Conservation (phyloP, 1,139 yeast species). For the Debaryomycetaceae sp. region DNA sequence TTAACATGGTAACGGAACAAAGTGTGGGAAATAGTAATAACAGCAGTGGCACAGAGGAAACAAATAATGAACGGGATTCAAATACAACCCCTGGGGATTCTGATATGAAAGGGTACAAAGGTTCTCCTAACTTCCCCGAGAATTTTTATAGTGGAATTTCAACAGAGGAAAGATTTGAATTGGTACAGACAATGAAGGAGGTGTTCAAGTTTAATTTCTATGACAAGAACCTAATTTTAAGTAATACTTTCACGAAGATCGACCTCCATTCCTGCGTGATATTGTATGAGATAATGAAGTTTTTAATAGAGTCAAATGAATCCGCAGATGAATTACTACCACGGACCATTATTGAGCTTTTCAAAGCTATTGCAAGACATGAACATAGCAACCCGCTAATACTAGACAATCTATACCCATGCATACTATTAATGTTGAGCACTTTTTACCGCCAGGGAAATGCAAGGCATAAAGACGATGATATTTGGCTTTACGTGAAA, state of each 20-base stretch:
- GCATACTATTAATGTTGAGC: slow-evolving; percentile 11
- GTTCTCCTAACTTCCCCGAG: slow-evolving; percentile 5
- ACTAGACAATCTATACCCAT: slow-evolving; percentile 1
- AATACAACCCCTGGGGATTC: background rate
- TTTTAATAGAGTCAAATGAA: slow-evolving; percentile 2
- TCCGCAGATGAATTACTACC: slow-evolving; percentile 2
- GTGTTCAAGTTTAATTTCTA: slow-evolving; percentile 12
- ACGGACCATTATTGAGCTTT: slow-evolving; percentile 4
- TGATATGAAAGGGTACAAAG: slow-evolving; percentile 1
- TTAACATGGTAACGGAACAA: background rate
- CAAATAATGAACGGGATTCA: background rate
- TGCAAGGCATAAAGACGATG: slow-evolving; percentile 6
- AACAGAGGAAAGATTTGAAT: slow-evolving; percentile 11
- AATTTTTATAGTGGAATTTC: slow-evolving; percentile 12
- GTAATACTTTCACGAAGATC: slow-evolving; percentile 7
- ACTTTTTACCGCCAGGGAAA: slow-evolving; percentile 7
- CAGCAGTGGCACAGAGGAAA: background rate
- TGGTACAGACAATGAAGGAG: slow-evolving; percentile 10
- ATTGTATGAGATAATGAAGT: slow-evolving; percentile 1
- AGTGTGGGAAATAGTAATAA: background rate
- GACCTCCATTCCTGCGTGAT: slow-evolving; percentile 1
- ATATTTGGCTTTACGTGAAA: slow-evolving; percentile 18
- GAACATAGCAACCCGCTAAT: slow-evolving; percentile 1
- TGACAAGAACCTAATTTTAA: slow-evolving; percentile 11
- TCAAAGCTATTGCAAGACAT: background rate